Conservation (phyloP, 108 stramenopile genomes). For the Craspedostauros australis region DNA sequence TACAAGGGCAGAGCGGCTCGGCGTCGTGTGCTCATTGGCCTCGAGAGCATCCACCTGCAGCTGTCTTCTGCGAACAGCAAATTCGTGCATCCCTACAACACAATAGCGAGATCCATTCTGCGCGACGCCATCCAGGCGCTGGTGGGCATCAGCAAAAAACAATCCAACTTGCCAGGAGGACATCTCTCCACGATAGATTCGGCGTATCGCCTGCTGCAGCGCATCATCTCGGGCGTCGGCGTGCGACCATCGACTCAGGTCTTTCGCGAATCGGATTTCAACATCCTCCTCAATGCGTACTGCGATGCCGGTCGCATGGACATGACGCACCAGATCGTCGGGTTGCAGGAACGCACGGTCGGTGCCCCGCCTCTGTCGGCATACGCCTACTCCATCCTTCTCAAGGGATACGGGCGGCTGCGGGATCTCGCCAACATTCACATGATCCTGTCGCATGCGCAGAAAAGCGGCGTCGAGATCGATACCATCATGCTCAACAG, state of each 20-base stretch:
- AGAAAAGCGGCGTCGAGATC: conserved; percentile 27
- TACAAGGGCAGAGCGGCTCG: conserved; percentile 6
- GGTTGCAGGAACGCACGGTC: conserved; percentile 56
- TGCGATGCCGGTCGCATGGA: conserved; percentile 45
- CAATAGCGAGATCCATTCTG: conserved; percentile 39
- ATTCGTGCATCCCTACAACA: conserved; percentile 39
- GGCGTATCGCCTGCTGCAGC: conserved; percentile 67
- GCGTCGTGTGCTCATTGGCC: conserved; percentile 30
- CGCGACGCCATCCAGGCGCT: conserved; percentile 49
- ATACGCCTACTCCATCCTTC: conserved; percentile 68
- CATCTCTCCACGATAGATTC: conserved; percentile 22
- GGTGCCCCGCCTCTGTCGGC: conserved; percentile 60
- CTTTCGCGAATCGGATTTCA: conserved; percentile 58
- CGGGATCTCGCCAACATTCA: conserved; percentile 56
- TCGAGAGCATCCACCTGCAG: conserved; percentile 48
- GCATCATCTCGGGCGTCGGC: conserved; percentile 55
- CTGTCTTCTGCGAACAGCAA: conserved; percentile 21
- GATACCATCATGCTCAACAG: conserved; percentile 49
- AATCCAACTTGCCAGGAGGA: neutral
- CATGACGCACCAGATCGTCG: conserved; percentile 63
- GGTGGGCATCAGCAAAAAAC: conserved; percentile 19
- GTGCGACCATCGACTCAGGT: conserved; percentile 28
- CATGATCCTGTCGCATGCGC: conserved; percentile 42
- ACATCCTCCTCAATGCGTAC: conserved; percentile 67
- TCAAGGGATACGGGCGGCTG: conserved; percentile 66